Evolutionary conservation across 164 flowering plant genomes (phyloP).

Genomic region (Hamamelis virginiana): DNA sequence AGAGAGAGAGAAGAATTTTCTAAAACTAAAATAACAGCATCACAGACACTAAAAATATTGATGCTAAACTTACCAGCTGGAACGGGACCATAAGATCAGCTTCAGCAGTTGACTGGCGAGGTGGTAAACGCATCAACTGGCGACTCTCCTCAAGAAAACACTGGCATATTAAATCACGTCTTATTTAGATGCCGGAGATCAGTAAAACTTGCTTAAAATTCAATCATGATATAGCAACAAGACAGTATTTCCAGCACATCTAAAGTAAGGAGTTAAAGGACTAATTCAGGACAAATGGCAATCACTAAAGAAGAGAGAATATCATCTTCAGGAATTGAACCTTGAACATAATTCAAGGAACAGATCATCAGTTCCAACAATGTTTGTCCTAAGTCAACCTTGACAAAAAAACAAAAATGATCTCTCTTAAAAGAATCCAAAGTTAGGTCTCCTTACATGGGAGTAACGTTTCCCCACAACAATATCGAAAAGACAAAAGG

Average conservation of each 20-base stretch:
- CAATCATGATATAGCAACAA: neutral
- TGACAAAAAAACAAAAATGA: neutral
- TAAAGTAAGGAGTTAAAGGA: neutral
- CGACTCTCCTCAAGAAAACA: conserved; percentile 99
- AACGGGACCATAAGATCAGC: conserved; percentile 98
- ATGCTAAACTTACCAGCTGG: conserved; percentile 60
- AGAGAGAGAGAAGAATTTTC: neutral
- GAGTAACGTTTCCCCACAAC: neutral
- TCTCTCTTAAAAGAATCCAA: too few species aligned
- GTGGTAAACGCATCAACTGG: conserved; percentile 89
- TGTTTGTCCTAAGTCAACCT: neutral
- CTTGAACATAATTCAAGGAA: neutral
- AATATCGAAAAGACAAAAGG: neutral
- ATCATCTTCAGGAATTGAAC: neutral
- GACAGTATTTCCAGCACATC: neutral
- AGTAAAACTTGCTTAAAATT: neutral
- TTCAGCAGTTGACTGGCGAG: conserved; percentile 96
- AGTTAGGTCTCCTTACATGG: neutral
- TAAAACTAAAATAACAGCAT: neutral
- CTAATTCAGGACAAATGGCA: too few species aligned
- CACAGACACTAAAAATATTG: too few species aligned
- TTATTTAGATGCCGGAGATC: neutral
- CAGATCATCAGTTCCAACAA: neutral
- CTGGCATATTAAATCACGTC: conserved; percentile 36
- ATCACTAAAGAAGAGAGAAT: neutral